Conservation (phyloP, 164 flowering plant genomes). For the Annona cherimola region DNA sequence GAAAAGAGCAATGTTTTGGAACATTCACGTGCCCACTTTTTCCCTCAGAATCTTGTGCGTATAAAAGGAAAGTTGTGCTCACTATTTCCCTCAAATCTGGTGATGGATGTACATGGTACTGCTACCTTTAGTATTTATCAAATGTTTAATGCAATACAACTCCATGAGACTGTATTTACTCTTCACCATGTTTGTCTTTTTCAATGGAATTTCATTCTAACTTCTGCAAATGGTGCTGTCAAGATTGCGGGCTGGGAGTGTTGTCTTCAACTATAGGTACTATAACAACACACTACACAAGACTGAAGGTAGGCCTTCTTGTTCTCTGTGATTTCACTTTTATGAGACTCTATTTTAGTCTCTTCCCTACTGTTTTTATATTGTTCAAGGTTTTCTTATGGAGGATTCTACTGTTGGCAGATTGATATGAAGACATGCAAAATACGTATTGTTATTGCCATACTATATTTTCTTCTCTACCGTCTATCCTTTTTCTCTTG, state of each 20-base stretch:
- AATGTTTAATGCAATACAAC: too few relatives aligned
- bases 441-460: background rate
- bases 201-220: background rate
- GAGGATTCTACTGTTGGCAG: background rate
- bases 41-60: background rate
- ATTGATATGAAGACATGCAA: background rate
- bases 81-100: too few relatives aligned
- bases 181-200: background rate
- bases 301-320: slow-evolving; percentile 65
- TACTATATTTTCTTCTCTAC: background rate
- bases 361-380: background rate
- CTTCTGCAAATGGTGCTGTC: slow-evolving; percentile 1
- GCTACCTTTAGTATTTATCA: background rate
- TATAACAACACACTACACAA: slow-evolving; percentile 58
- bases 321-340: background rate
- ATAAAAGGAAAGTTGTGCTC: background rate
- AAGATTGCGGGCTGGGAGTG: slow-evolving; percentile 79
- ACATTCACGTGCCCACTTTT: background rate
- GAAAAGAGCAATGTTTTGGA: background rate
- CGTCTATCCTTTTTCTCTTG: background rate
- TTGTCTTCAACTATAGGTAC: slow-evolving; percentile 83
- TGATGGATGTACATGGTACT: background rate
- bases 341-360: background rate
- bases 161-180: too few relatives aligned
- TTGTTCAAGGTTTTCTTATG: background rate